Conservation (phyloP, 345 rosid genomes). For the Gossypium anomalum region DNA sequence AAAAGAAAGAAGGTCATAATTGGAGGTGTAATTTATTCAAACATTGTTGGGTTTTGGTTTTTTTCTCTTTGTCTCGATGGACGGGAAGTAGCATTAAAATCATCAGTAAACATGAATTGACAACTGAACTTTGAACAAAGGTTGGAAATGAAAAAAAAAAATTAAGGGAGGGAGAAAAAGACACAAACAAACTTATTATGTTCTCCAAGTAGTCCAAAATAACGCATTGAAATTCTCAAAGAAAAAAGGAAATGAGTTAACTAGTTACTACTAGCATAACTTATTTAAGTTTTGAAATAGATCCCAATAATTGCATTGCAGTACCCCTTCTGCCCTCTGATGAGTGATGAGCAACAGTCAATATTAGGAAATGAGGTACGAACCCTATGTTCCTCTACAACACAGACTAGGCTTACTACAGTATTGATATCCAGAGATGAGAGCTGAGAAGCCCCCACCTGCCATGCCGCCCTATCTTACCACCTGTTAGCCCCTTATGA, state of each 20-base stretch:
- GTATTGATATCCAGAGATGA: not conserved
- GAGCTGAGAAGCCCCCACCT: constrained; percentile 4
- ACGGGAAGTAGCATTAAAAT: constrained; percentile 2
- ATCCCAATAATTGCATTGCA: constrained; percentile 9
- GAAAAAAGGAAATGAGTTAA: not conserved
- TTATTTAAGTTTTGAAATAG: not conserved
- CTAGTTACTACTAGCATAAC: not conserved
- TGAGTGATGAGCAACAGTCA: not conserved
- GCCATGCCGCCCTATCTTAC: constrained; percentile 7
- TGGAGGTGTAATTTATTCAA: no score
- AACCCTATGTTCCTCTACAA: constrained; percentile 5
- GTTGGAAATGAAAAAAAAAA: not conserved
- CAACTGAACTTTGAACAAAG: constrained; percentile 11
- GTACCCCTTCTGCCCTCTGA: not conserved
- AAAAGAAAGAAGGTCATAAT: no score
- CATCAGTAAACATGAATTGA: constrained; percentile 3
- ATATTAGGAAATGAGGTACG: constrained; percentile 4
- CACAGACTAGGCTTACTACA: not conserved
- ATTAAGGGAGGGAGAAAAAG: not conserved
- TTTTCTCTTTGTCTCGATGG: not conserved
- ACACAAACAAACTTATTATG: not conserved
- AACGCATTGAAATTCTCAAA: constrained; percentile 7
- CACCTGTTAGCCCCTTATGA: not conserved
- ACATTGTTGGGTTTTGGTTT: not conserved
- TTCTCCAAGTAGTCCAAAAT: not conserved